These are phyloP conservation scores for Geranium incanum DNA, from an alignment of 441 rosid genomes.

Conservation along the genomic window DNA sequence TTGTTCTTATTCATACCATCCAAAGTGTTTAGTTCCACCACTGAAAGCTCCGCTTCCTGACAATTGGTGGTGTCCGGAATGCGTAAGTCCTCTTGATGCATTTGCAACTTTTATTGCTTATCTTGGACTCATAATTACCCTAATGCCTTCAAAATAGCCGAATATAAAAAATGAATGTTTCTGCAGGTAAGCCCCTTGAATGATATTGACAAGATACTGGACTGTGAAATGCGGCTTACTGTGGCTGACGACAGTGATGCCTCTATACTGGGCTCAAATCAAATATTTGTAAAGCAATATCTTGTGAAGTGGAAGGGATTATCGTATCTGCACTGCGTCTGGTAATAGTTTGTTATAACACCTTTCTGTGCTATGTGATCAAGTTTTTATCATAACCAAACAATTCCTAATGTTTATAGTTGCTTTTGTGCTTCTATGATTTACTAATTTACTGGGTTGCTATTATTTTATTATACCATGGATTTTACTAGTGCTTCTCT, in stretches of 20 bases:
- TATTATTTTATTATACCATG: too few relatives aligned
- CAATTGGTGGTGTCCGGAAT: constrained; percentile 98
- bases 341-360: constrained; percentile 37
- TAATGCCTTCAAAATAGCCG: background rate
- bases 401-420: background rate
- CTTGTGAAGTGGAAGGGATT: constrained; percentile 98
- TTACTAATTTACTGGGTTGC: background rate
- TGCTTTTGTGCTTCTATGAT: background rate
- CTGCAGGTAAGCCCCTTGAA: constrained; percentile 89
- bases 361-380: too few relatives aligned
- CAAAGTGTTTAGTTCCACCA: constrained; percentile 79
- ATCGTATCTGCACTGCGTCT: constrained; percentile 92
- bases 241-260: constrained; percentile 57
- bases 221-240: constrained; percentile 90
- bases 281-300: constrained; percentile 81
- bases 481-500: background rate
- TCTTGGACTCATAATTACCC: constrained; percentile 7
- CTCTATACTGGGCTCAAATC: constrained; percentile 60
- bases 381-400: too few relatives aligned
- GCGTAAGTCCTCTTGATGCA: constrained; percentile 46
- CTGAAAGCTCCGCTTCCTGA: constrained; percentile 57
- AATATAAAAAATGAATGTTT: constrained; percentile 2
- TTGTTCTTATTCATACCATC: constrained; percentile 75
- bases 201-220: constrained; percentile 92
- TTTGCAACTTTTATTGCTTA: constrained; percentile 4